These are phyloP conservation scores for Aspergillus homomorphus DNA, from an alignment of 495 filamentous ascomycete species.

Conservation along the genomic window DNA sequence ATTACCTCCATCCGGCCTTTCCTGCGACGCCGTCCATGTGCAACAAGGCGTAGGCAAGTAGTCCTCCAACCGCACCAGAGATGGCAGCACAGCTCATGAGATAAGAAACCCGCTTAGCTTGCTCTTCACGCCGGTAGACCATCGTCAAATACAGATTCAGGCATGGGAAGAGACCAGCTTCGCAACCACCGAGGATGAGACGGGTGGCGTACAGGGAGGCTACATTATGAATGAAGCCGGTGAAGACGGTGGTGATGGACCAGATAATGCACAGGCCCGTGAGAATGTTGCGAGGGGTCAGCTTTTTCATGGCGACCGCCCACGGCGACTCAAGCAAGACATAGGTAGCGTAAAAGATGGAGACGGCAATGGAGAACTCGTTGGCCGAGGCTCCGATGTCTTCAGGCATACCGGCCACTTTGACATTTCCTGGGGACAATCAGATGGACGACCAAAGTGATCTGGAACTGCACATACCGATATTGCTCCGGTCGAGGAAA, in stretches of 20 bases:
- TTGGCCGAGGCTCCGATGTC: conserved; percentile 40
- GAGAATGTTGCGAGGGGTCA: conserved; percentile 35
- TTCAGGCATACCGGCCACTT: conserved; percentile 43
- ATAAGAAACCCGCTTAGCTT: conserved; percentile 33
- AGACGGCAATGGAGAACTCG: conserved; percentile 47
- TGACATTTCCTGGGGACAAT: conserved; percentile 40
- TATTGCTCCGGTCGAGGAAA: conserved; percentile 41
- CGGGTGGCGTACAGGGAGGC: conserved; percentile 53
- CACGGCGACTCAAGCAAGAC: conserved; percentile 31
- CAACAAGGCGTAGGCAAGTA: conserved; percentile 44
- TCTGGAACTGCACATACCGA: not conserved
- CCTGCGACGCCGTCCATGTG: conserved; percentile 43
- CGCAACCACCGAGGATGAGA: conserved; percentile 59
- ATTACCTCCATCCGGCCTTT: conserved; percentile 13
- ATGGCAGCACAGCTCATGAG: conserved; percentile 43
- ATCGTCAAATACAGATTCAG: conserved; percentile 51
- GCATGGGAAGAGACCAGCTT: conserved; percentile 70
- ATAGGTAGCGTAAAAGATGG: conserved; percentile 53
- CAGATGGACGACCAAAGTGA: not conserved
- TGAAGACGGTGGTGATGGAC: conserved; percentile 44
- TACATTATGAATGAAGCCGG: conserved; percentile 50
- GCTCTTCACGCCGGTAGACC: conserved; percentile 48
- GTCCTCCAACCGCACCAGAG: conserved; percentile 43
- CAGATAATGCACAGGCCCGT: conserved; percentile 44
- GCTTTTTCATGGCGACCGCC: conserved; percentile 45